A percentile compares a stretch with the other conserved stretches of the same genome.
Evolutionary conservation across 2,329 filamentous ascomycete species (phyloP).

Genomic region (Mollisiaceae sp.): DNA sequence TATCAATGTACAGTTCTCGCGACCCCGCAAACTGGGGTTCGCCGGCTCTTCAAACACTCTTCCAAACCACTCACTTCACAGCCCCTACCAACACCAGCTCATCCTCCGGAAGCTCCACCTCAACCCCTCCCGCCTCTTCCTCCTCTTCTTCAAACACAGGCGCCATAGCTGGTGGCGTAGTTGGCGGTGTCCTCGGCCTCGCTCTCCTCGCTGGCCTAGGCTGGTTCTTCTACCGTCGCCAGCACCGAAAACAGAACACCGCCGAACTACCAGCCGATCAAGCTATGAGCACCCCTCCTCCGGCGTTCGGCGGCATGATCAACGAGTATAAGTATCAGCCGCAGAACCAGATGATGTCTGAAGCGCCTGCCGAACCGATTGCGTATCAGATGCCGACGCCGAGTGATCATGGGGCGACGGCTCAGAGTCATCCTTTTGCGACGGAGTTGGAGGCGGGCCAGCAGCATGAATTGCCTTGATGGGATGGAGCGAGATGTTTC

Average conservation of each 20-base stretch:
- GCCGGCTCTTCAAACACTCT: conserved; percentile 13
- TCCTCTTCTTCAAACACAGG: conserved; percentile 14
- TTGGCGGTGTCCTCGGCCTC: conserved; percentile 26
- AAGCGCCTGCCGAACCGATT: neutral
- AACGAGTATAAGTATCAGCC: conserved; percentile 1
- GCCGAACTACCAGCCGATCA: neutral
- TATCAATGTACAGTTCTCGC: neutral
- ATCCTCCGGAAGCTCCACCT: conserved; percentile 7
- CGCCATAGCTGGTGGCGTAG: conserved; percentile 28
- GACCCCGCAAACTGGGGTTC: conserved; percentile 20
- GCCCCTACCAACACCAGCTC: conserved; percentile 1
- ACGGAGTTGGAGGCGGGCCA: neutral
- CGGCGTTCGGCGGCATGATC: neutral
- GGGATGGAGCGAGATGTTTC: no score
- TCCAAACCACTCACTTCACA: conserved; percentile 18
- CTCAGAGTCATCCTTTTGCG: neutral
- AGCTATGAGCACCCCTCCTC: neutral
- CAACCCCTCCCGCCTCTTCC: neutral
- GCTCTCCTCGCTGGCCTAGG: conserved; percentile 16
- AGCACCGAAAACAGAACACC: neutral
- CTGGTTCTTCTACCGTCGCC: conserved; percentile 22
- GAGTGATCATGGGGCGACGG: neutral
- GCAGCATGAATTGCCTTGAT: conserved; percentile 1
- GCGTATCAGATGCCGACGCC: neutral
- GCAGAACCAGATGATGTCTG: neutral